Conservation (phyloP, 768 basidiomycete genomes). For the Tulasnella sp. region DNA sequence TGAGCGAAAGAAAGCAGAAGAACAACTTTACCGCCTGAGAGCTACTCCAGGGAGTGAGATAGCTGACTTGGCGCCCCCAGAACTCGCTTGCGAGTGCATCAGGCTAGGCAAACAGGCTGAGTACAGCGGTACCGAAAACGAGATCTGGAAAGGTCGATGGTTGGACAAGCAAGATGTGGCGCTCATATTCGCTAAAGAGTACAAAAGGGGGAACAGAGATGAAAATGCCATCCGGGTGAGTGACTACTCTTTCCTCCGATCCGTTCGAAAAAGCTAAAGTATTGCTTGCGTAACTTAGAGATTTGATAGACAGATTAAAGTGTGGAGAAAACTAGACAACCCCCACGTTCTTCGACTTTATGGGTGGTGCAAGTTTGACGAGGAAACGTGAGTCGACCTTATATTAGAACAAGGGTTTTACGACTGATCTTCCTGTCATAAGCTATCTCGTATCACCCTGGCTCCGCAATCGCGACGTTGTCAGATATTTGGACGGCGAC, state of each 20-base stretch:
- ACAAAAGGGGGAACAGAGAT: background rate
- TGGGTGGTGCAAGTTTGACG: background rate
- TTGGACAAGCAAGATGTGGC: background rate
- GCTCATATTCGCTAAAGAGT: background rate
- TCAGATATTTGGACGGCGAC: background rate
- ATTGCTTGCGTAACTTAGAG: background rate
- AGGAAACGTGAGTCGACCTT: background rate
- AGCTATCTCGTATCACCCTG: background rate
- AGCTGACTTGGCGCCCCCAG: background rate
- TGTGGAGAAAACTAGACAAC: background rate
- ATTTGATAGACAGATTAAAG: background rate
- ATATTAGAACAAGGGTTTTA: background rate
- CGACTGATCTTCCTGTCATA: background rate
- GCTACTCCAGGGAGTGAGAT: too few species aligned
- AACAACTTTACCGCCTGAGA: background rate
- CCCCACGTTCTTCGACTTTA: background rate
- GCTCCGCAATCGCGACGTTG: background rate
- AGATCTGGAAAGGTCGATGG: conserved; percentile 3
- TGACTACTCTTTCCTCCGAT: too few species aligned
- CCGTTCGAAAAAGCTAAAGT: background rate
- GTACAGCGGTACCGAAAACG: background rate
- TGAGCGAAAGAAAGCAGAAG: background rate
- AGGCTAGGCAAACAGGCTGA: background rate
- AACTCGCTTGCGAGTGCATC: background rate
- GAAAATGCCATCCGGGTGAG: background rate